Conservation (phyloP, 164 flowering plant genomes). For the Cinnamomum micranthum region DNA sequence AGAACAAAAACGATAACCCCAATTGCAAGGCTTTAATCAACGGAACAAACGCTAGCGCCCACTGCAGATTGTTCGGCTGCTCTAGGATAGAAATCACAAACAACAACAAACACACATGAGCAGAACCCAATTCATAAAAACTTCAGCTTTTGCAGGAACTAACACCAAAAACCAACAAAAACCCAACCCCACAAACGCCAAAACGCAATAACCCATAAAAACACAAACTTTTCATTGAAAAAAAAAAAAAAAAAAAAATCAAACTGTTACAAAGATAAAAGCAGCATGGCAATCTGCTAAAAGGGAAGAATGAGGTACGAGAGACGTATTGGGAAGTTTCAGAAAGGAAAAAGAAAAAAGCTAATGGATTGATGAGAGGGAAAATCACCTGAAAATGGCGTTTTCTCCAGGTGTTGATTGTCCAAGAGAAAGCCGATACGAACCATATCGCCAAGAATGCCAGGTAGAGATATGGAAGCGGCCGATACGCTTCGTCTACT, state of each 20-base stretch:
- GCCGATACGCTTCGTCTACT: slow-evolving; percentile 60
- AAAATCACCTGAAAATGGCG: slow-evolving; percentile 70
- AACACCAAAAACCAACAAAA: neutral
- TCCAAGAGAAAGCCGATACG: slow-evolving; percentile 64
- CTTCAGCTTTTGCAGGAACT: neutral
- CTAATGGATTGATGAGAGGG: neutral
- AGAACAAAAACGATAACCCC: slow-evolving; percentile 64
- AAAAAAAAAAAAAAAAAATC: neutral
- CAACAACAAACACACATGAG: neutral
- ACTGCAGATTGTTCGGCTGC: slow-evolving; percentile 79
- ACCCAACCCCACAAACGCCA: neutral
- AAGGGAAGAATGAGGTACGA: neutral
- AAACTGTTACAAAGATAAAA: neutral
- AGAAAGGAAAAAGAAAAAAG: too few relatives aligned
- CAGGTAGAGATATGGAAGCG: slow-evolving; percentile 68
- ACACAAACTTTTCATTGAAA: too few relatives aligned
- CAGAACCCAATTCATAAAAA: neutral
- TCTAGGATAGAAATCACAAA: slow-evolving; percentile 21
- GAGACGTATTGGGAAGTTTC: neutral
- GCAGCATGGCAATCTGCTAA: neutral
- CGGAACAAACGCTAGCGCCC: slow-evolving; percentile 79
- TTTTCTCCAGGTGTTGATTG: slow-evolving; percentile 60
- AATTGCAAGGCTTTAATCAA: slow-evolving; percentile 78
- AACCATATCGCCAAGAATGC: slow-evolving; percentile 60
- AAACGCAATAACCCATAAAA: neutral